Base-by-base conservation (phyloP, 2,329 filamentous ascomycete genomes). In the Stagonosporopsis cucurbitacearum region DNA sequence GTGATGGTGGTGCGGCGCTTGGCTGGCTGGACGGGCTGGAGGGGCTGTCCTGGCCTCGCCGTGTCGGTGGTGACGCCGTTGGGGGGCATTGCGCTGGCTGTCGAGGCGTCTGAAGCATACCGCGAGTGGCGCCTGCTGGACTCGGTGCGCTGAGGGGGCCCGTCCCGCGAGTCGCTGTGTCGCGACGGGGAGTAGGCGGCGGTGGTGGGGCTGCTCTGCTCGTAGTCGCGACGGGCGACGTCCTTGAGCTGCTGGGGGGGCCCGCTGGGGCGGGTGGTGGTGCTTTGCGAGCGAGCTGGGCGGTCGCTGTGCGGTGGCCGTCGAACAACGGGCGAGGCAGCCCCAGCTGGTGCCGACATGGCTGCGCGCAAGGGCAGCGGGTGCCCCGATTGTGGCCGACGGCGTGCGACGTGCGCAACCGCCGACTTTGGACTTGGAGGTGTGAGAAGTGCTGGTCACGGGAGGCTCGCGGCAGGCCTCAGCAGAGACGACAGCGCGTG, bases 1-100 rank as follows among this genome's bases (percentile, higher is more conserved):
- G 90, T 91, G 72, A 99, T 96, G 36, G 91, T 94, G 12, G 94
- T 97, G 68, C 87, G 79, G 64, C 86, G 79, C 63, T 71, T 73
- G 17, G 69, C 65, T 46, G 63, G 69, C 39, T 66, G 62, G 45
- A 54, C 62, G 4, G 65, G 58, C 41, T 66, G 62, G 45, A 54
- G 62, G 4, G 65, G 58, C 41, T 63, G 60, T 8, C 47, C 57
- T 37, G 64, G 41, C 23, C 67, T 62, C 47, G 69, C 63, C 53
- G 63, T 70, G 17, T 76, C 73, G 40, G 66, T 53, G 44, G 73
- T 66, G 62, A 72, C 67, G 50, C 73, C 74, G 56, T 76, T 77
- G 68, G 67, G 72, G 15, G 66, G 66, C 70, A 73, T 74, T 58
- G 69, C 70, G 46, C 70, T 70, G 45, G 68, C 60, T 36, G 74